phyloP scores from a whole-genome alignment of 2,329 filamentous ascomycete species.

The Aquanectria penicillioides region DNA sequence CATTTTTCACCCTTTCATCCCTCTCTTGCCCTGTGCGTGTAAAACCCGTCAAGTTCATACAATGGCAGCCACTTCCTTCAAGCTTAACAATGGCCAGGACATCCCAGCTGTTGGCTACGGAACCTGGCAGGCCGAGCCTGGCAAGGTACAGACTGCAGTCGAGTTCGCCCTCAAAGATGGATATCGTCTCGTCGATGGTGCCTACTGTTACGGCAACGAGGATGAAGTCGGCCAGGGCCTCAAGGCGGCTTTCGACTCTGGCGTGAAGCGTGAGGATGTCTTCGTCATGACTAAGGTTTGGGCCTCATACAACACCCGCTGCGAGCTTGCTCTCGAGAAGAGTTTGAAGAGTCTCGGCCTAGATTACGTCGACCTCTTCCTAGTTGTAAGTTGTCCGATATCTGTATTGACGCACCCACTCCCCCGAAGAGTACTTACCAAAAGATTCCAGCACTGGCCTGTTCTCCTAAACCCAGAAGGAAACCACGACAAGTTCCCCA shows the following conservation, averaged over 20 bases:
- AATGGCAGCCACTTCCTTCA: slow-evolving; percentile 68
- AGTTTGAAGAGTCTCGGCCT: slow-evolving; percentile 78
- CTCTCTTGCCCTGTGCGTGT: background rate
- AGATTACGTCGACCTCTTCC: slow-evolving; percentile 83
- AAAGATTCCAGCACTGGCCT: slow-evolving; percentile 74
- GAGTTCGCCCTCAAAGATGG: slow-evolving; percentile 65
- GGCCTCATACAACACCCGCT: slow-evolving; percentile 79
- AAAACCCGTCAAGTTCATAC: slow-evolving; percentile 22
- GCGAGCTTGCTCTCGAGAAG: slow-evolving; percentile 76
- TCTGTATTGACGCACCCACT: background rate
- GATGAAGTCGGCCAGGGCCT: slow-evolving; percentile 83
- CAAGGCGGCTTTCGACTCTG: slow-evolving; percentile 74
- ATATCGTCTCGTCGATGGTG: slow-evolving; percentile 74
- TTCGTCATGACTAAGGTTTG: slow-evolving; percentile 90
- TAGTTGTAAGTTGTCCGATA: slow-evolving; percentile 61
- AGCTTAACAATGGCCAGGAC: slow-evolving; percentile 70
- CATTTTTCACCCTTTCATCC: background rate
- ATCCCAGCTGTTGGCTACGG: slow-evolving; percentile 73
- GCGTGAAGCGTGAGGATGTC: slow-evolving; percentile 79
- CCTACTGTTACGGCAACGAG: slow-evolving; percentile 85
- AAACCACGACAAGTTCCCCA: slow-evolving; percentile 81
- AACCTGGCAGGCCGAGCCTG: slow-evolving; percentile 72
- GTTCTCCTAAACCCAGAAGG: slow-evolving; percentile 82
- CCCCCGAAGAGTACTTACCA: background rate
- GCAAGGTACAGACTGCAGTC: slow-evolving; percentile 68